phyloP scores from a whole-genome alignment of 345 rosid species.

The Gossypium mustelinum region DNA sequence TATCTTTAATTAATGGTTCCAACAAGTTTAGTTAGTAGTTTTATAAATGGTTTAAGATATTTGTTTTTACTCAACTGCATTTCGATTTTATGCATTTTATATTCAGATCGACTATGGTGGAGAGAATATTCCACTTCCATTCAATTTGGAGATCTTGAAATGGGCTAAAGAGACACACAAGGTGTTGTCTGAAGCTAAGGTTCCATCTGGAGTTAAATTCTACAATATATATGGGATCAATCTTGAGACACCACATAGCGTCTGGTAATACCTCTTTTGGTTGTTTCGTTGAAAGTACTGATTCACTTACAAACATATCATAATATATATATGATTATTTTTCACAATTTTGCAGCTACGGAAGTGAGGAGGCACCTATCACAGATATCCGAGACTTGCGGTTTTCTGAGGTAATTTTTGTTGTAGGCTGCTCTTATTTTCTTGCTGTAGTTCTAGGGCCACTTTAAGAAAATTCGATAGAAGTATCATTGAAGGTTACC shows the following conservation, averaged over 20 bases:
- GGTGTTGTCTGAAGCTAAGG: slow-evolving; percentile 54
- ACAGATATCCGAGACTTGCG: slow-evolving; percentile 49
- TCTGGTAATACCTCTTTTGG: slow-evolving; percentile 53
- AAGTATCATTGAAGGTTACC: no score
- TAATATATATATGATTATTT: not conserved
- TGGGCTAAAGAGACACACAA: slow-evolving; percentile 72
- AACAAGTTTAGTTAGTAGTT: not conserved
- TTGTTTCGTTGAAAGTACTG: not conserved
- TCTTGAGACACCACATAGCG: slow-evolving; percentile 86
- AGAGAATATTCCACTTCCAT: slow-evolving; percentile 60
- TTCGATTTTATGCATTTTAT: not conserved
- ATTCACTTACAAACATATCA: slow-evolving; percentile 3
- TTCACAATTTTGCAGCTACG: slow-evolving; percentile 62
- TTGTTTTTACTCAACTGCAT: slow-evolving; percentile 7
- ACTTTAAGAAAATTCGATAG: not conserved
- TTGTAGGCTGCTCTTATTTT: slow-evolving; percentile 6
- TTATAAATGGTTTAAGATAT: not conserved
- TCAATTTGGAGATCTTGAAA: slow-evolving; percentile 76
- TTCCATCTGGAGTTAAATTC: slow-evolving; percentile 82
- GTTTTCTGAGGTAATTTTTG: slow-evolving; percentile 50
- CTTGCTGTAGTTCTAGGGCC: not conserved
- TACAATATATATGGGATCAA: slow-evolving; percentile 84
- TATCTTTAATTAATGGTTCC: not conserved
- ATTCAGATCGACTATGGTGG: slow-evolving; percentile 67
- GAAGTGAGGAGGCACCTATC: slow-evolving; percentile 71